These are phyloP conservation scores for Oryza glumipatula DNA, from an alignment of 176 grass and related monocot species.

Conservation along the genomic window DNA sequence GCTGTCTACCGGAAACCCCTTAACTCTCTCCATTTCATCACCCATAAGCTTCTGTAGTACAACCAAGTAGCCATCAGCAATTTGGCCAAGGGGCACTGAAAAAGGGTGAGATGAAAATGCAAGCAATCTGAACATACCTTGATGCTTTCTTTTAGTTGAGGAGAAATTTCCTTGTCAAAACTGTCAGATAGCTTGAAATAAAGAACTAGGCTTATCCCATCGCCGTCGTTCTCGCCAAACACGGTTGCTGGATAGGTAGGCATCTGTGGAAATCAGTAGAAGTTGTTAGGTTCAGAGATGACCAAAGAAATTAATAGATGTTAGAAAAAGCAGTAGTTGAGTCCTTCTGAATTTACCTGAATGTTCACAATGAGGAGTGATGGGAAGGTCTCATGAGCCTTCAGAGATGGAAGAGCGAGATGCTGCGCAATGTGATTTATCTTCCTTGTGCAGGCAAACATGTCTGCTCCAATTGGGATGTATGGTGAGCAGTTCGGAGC, in stretches of 20 bases:
- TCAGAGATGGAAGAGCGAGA: constrained; percentile 65
- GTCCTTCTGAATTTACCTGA: constrained; percentile 64
- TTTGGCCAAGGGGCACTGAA: neutral
- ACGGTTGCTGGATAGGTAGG: constrained; percentile 80
- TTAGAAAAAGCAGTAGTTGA: constrained; percentile 1
- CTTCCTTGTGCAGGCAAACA: constrained; percentile 72
- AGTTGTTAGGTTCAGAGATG: constrained; percentile 28
- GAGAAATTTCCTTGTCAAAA: constrained; percentile 82
- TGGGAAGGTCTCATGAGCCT: constrained; percentile 68
- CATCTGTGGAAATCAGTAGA: constrained; percentile 50
- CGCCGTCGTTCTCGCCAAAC: constrained; percentile 84
- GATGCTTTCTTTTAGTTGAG: constrained; percentile 75
- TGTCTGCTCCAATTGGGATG: constrained; percentile 79
- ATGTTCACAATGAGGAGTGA: constrained; percentile 87
- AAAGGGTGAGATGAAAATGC: neutral
- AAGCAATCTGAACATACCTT: constrained; percentile 46
- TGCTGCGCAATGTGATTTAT: constrained; percentile 89
- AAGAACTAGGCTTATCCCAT: constrained; percentile 79
- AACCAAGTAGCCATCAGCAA: constrained; percentile 23
- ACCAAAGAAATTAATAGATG: constrained; percentile 4
- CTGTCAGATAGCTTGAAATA: constrained; percentile 89
- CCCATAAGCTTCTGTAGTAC: constrained; percentile 68
- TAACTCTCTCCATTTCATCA: constrained; percentile 85
- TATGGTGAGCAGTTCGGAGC: constrained; percentile 72
- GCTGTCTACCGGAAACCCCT: constrained; percentile 76